A percentile compares a stretch with the other conserved stretches of the same genome.
These are phyloP conservation scores for Cladosporium sp. DNA, from an alignment of 2,329 filamentous ascomycete genomes.

Conservation along the genomic window DNA sequence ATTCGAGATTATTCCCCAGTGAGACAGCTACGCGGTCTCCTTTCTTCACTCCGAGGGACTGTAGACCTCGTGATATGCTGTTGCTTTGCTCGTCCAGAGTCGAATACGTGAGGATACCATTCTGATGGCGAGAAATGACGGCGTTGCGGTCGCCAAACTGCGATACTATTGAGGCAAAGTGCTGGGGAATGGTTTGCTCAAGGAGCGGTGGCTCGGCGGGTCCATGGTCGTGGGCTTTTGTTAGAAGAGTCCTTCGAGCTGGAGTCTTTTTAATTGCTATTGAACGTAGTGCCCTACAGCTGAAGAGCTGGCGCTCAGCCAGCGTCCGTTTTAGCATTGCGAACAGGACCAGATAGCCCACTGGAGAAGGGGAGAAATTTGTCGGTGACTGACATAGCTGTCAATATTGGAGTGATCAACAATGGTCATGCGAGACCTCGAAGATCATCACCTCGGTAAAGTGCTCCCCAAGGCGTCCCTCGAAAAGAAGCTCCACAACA, in stretches of 20 bases:
- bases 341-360: not conserved
- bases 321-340: not conserved
- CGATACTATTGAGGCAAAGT: conserved; percentile 65
- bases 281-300: not conserved
- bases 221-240: conserved; percentile 27
- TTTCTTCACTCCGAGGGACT: conserved; percentile 67
- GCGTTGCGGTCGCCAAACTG: conserved; percentile 61
- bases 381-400: conserved; percentile 2
- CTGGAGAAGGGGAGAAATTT: not conserved
- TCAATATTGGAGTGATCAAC: not conserved
- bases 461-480: not conserved
- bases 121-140: conserved; percentile 61
- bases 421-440: not conserved
- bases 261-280: not conserved
- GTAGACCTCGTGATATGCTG: conserved; percentile 66
- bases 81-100: conserved; percentile 73
- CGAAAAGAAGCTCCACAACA: not conserved
- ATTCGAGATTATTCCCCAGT: conserved; percentile 80
- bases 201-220: conserved; percentile 60
- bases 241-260: conserved; percentile 19
- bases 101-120: conserved; percentile 64
- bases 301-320: conserved; percentile 1
- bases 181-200: conserved; percentile 64
- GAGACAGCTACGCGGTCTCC: conserved; percentile 83
- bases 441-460: conserved; percentile 2